Percentiles rank a stretch among this genome's conserved stretches.
These are phyloP conservation scores for Vitis hybrid DNA, from an alignment of 177 flowering plant species.

Conservation along the genomic window DNA sequence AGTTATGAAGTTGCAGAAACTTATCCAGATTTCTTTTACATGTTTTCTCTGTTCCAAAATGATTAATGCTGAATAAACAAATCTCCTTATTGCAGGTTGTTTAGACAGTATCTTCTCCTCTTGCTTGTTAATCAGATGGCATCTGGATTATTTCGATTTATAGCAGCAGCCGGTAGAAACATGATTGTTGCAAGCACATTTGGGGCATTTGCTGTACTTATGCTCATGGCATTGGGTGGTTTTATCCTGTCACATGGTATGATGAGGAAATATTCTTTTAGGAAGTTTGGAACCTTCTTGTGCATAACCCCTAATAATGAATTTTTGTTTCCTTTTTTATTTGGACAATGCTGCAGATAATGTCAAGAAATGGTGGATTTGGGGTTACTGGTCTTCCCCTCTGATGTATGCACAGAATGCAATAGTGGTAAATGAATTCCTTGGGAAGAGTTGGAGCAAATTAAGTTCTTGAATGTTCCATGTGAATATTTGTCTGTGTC, in stretches of 20 bases:
- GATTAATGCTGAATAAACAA: background rate
- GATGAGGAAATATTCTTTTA: background rate
- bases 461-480: conserved; percentile 19
- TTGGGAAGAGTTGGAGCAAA: conserved; percentile 44
- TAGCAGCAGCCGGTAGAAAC: conserved; percentile 49
- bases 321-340: background rate
- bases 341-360: conserved; percentile 24
- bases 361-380: conserved; percentile 54
- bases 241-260: conserved; percentile 43
- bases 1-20: no score
- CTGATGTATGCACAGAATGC: conserved; percentile 55
- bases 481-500: background rate
- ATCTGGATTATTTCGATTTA: conserved; percentile 50
- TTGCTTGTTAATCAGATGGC: conserved; percentile 52
- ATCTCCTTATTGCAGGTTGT: conserved; percentile 42
- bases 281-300: background rate
- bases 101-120: conserved; percentile 53
- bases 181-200: conserved; percentile 45
- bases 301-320: background rate
- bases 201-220: conserved; percentile 32
- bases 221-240: conserved; percentile 39
- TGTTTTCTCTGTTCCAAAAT: background rate
- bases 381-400: conserved; percentile 63
- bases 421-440: conserved; percentile 44
- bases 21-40: background rate